phyloP scores from a whole-genome alignment of 768 basidiomycete species.

The Macrolepiota dolichaula region DNA sequence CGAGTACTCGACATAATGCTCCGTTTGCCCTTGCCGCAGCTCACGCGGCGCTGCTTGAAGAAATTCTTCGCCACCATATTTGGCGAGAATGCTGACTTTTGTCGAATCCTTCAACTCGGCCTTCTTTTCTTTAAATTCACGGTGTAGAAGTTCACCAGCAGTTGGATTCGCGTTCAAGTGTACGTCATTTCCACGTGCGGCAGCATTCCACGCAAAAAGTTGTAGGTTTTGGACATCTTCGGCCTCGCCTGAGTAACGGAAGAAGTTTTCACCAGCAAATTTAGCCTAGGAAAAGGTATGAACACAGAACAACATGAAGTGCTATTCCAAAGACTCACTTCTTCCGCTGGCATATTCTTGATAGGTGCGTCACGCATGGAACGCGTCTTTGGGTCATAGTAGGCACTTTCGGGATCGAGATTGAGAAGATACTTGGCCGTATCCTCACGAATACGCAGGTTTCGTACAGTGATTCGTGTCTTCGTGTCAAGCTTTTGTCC shows the following conservation, averaged over 20 bases:
- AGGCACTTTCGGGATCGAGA: slow-evolving; percentile 90
- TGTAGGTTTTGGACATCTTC: slow-evolving; percentile 88
- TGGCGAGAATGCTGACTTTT: slow-evolving; percentile 85
- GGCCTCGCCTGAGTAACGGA: slow-evolving; percentile 90
- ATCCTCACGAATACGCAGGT: slow-evolving; percentile 97
- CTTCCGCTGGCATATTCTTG: slow-evolving; percentile 75
- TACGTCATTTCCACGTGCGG: slow-evolving; percentile 89
- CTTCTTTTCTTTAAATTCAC: slow-evolving; percentile 90
- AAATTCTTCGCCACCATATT: slow-evolving; percentile 94
- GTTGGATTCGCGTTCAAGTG: slow-evolving; percentile 97
- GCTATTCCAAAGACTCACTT: slow-evolving; percentile 49
- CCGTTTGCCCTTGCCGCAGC: slow-evolving; percentile 91
- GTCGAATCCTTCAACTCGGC: slow-evolving; percentile 85
- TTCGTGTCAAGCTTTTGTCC: slow-evolving; percentile 98
- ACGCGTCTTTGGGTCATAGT: slow-evolving; percentile 99
- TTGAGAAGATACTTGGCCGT: slow-evolving; percentile 99
- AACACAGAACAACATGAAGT: slow-evolving; percentile 2
- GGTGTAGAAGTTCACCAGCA: slow-evolving; percentile 87
- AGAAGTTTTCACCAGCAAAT: slow-evolving; percentile 97
- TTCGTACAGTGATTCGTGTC: slow-evolving; percentile 96
- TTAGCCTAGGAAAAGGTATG: slow-evolving; percentile 46
- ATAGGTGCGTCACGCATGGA: slow-evolving; percentile 98
- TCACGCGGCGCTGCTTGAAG: slow-evolving; percentile 88
- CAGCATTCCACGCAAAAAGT: slow-evolving; percentile 96
- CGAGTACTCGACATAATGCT: slow-evolving; percentile 97